phyloP scores from a whole-genome alignment of 768 basidiomycete genomes.

The Gloeopeniophorella convolvens region DNA sequence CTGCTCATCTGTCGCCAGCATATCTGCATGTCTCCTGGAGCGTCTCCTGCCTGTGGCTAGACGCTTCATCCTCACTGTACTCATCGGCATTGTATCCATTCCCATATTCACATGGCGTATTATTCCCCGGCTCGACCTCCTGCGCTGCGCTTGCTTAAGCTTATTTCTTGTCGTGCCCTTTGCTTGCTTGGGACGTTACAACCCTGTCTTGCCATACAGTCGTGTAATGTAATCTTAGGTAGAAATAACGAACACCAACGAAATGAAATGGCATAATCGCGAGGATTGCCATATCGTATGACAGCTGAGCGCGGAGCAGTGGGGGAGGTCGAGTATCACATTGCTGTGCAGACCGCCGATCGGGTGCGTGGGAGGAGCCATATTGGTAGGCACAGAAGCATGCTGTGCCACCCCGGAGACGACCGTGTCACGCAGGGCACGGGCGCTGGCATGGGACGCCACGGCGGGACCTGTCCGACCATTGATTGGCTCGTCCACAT shows the following conservation, averaged over 20 bases:
- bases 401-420: too few species aligned
- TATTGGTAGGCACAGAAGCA: too few species aligned
- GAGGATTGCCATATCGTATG: neutral
- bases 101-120: constrained; percentile 20
- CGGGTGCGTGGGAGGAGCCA: too few species aligned
- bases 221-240: constrained; percentile 23
- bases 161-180: constrained; percentile 21
- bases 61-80: constrained; percentile 21
- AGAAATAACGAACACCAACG: constrained; percentile 22
- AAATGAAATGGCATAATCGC: neutral
- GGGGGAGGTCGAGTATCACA: too few species aligned
- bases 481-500: too few species aligned
- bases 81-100: constrained; percentile 23
- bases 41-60: constrained; percentile 18
- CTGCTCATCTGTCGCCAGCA: constrained; percentile 16
- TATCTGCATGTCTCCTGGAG: constrained; percentile 19
- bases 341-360: too few species aligned
- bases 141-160: constrained; percentile 15
- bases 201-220: constrained; percentile 16
- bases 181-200: constrained; percentile 18
- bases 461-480: constrained; percentile 1
- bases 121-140: constrained; percentile 10
- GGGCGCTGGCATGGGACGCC: too few species aligned
- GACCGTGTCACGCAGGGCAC: too few species aligned
- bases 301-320: neutral